Base-by-base conservation (phyloP, 257 asterid species). In the Mentha longifolia region DNA sequence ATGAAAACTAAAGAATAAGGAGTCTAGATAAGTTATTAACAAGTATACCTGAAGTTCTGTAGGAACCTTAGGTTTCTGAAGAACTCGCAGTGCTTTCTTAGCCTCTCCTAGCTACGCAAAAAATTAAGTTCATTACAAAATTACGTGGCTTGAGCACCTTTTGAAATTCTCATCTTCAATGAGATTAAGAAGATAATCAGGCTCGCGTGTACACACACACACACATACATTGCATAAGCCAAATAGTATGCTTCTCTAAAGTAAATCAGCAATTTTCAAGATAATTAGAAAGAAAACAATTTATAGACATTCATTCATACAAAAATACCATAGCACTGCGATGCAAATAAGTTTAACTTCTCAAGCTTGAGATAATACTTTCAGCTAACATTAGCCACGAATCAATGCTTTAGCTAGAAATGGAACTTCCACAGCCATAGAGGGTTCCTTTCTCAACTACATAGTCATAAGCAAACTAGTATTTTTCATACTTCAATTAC, bases 41-140 rank as follows among this genome's bases (percentile, higher is more conserved):
- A 67, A 78, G 49, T 46, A 74, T 79, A 89, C 99, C 98, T 95
- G 97, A 85, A 92, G 96, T 61, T 95, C 96, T 75, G 83, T 70
- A 33, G 91, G 85, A 75, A 95, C 95, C 52, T 92, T 95, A 51
- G 97, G 93, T 79, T 88, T 95, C 92, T 89, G 98, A 79, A 95
- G 98, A 82, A 95, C 97, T 79, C 89, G 90, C 80, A 95, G 78
- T 19, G 97, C 99, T 84, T 88, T 92, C 85, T 91, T 95, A 55
- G 99, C 96, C 85, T 95, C 99, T 68, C 99, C 99, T 76, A 85
- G 94, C 99, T 95, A 76, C 68, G 76, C 4, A 71, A 33, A 72
- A 72, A 74, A 67, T 49, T 70, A 76, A 54, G 37, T 37, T 15
- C 22, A 39, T 63, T 51, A 59, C 46, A 50, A 69, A 73, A 56